These are phyloP conservation scores for Colletotrichum gigasporum DNA, from an alignment of 2,329 filamentous ascomycete genomes.

Conservation along the genomic window DNA sequence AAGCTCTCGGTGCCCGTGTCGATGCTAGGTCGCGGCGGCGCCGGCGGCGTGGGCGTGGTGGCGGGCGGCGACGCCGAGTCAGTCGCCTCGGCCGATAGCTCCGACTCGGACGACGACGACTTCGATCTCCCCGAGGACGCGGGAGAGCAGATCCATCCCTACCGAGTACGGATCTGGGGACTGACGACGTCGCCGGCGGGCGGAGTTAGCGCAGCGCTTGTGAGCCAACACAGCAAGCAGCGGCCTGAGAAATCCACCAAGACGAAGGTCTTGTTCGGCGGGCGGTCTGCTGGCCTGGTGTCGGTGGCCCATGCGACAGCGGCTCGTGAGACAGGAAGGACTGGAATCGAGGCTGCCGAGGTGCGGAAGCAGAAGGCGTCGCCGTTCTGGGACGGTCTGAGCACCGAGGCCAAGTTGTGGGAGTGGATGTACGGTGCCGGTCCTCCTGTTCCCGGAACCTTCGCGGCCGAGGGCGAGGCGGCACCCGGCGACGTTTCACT, in stretches of 20 bases:
- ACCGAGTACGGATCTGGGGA: slow-evolving; percentile 63
- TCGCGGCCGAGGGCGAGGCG: slow-evolving; percentile 28
- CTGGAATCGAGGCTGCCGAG: slow-evolving; percentile 2
- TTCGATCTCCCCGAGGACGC: slow-evolving; percentile 45
- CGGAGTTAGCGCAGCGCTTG: slow-evolving; percentile 60
- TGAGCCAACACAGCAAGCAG: slow-evolving; percentile 58
- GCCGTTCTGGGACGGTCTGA: slow-evolving; percentile 40
- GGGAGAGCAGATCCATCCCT: slow-evolving; percentile 54
- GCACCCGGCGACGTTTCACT: slow-evolving; percentile 36
- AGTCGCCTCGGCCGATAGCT: slow-evolving; percentile 28
- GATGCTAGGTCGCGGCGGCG: slow-evolving; percentile 50
- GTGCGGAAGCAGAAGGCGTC: not conserved
- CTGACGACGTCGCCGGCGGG: slow-evolving; percentile 61
- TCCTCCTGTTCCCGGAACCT: slow-evolving; percentile 51
- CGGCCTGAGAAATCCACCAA: slow-evolving; percentile 54
- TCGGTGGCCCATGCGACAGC: not conserved
- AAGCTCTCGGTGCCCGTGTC: slow-evolving; percentile 54
- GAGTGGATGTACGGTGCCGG: slow-evolving; percentile 69
- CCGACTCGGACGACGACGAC: slow-evolving; percentile 38
- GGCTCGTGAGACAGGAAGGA: slow-evolving; percentile 5
- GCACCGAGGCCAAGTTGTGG: slow-evolving; percentile 65
- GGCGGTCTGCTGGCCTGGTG: too few relatives aligned
- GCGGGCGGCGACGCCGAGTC: slow-evolving; percentile 37
- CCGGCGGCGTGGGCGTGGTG: slow-evolving; percentile 45
- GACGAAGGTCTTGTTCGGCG: slow-evolving; percentile 49